Percentiles rank a stretch among this genome's conserved stretches.
phyloP scores from a whole-genome alignment of 495 filamentous ascomycete species.

The Pyronema domesticum region DNA sequence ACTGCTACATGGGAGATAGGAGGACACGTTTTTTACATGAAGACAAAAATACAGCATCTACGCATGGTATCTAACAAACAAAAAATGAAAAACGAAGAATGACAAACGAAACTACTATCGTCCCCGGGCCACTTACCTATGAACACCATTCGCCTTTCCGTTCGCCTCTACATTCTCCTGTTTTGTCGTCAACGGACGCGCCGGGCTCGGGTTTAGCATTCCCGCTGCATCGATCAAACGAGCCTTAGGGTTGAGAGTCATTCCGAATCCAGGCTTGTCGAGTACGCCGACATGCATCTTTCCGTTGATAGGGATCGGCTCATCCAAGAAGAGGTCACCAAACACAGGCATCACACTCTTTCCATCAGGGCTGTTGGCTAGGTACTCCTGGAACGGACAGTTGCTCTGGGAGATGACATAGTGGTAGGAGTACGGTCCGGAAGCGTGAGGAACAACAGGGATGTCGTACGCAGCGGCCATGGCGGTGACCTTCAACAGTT shows the following conservation, averaged over 20 bases:
- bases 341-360: constrained; percentile 79
- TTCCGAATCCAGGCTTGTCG: constrained; percentile 79
- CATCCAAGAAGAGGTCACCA: constrained; percentile 75
- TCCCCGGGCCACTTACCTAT: neutral
- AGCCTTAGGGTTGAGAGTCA: constrained; percentile 68
- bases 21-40: too few species aligned
- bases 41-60: neutral
- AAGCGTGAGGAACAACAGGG: constrained; percentile 83
- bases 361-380: constrained; percentile 79
- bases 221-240: constrained; percentile 53
- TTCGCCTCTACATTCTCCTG: constrained; percentile 12
- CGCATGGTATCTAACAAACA: constrained; percentile 1
- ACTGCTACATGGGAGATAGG: too few species aligned
- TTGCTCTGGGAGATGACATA: constrained; percentile 82
- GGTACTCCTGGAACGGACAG: constrained; percentile 84
- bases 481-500: constrained; percentile 72
- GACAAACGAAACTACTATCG: neutral
- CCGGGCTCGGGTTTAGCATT: constrained; percentile 55
- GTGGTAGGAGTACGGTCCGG: constrained; percentile 85
- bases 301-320: constrained; percentile 70
- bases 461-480: constrained; percentile 85
- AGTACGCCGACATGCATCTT: constrained; percentile 59
- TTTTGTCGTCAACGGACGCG: constrained; percentile 32
- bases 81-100: constrained; percentile 5
- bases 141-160: constrained; percentile 5